Percentiles rank a stretch among this genome's conserved stretches.
These are phyloP conservation scores for Aspergillus tamarii DNA, from an alignment of 2,329 filamentous ascomycete genomes.

Conservation along the genomic window DNA sequence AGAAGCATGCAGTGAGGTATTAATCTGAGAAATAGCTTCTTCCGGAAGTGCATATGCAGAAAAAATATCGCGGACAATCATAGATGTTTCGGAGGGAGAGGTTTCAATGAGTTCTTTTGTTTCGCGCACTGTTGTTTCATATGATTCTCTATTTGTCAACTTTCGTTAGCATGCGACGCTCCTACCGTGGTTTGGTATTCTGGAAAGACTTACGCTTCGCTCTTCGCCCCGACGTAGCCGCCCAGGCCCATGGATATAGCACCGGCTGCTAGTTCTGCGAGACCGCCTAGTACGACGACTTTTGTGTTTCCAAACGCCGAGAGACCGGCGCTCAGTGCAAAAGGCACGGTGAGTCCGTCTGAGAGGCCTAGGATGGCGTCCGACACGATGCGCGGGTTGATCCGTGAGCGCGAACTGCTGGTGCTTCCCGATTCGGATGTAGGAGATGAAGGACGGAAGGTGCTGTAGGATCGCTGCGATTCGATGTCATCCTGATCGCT, in stretches of 20 bases:
- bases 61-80: slow-evolving; percentile 48
- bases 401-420: slow-evolving; percentile 34
- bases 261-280: slow-evolving; percentile 76
- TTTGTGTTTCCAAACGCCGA: slow-evolving; percentile 63
- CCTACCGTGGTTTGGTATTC: neutral
- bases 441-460: slow-evolving; percentile 32
- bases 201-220: slow-evolving; percentile 49
- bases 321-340: slow-evolving; percentile 75
- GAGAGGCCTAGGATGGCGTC: slow-evolving; percentile 75
- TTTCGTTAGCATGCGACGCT: neutral
- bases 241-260: slow-evolving; percentile 79
- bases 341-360: slow-evolving; percentile 78
- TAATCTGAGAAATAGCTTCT: slow-evolving; percentile 40
- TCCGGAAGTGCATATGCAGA: slow-evolving; percentile 44
- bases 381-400: slow-evolving; percentile 51
- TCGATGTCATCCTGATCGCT: slow-evolving; percentile 31
- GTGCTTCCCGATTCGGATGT: slow-evolving; percentile 27
- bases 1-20: slow-evolving; percentile 40
- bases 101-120: slow-evolving; percentile 45
- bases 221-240: slow-evolving; percentile 67
- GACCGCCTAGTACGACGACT: slow-evolving; percentile 70
- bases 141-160: slow-evolving; percentile 42
- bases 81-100: slow-evolving; percentile 40
- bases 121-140: slow-evolving; percentile 49
- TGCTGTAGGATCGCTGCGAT: slow-evolving; percentile 39